Evolutionary conservation across 495 filamentous ascomycete genomes (phyloP).

Genomic region (Podospora fimiseda): DNA sequence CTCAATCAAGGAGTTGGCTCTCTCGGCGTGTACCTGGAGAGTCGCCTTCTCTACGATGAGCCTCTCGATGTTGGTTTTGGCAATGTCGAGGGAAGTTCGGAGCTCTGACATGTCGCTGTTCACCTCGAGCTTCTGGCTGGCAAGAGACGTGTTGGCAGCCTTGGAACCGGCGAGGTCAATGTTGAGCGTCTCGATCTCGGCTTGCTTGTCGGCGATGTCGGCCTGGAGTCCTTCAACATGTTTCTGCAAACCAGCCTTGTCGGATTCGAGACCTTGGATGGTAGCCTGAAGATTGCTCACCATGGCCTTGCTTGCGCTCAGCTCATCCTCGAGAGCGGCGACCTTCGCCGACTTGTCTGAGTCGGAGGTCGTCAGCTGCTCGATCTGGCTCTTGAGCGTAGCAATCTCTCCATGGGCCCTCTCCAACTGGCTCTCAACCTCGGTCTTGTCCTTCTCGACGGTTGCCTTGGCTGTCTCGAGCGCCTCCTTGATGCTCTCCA

Average conservation of each 20-base stretch:
- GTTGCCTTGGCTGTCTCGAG: conserved; percentile 21
- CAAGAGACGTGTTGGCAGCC: conserved; percentile 28
- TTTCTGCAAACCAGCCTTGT: conserved; percentile 29
- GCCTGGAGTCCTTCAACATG: conserved; percentile 24
- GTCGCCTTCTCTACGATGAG: conserved; percentile 28
- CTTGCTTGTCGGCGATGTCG: conserved; percentile 14
- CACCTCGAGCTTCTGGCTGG: conserved; percentile 25
- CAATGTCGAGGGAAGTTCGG: conserved; percentile 16
- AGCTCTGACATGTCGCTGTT: conserved; percentile 18
- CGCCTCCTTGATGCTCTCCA: conserved; percentile 35
- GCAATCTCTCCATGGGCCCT: conserved; percentile 20
- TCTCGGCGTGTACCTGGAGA: conserved; percentile 26
- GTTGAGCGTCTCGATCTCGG: conserved; percentile 21
- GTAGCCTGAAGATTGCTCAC: conserved; percentile 14
- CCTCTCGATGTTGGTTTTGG: conserved; percentile 19
- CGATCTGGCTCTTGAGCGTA: conserved; percentile 17
- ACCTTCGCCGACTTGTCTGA: conserved; percentile 20
- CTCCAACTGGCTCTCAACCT: conserved; percentile 22
- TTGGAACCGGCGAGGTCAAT: conserved; percentile 28
- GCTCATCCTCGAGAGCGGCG: conserved; percentile 16
- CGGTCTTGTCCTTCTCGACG: conserved; percentile 31
- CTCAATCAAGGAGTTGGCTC: conserved; percentile 12
- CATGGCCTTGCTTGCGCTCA: conserved; percentile 16
- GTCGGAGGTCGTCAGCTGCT: conserved; percentile 17
- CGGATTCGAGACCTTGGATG: conserved; percentile 31